phyloP scores from a whole-genome alignment of 805 yeast species.

The Saturnispora sekii region DNA sequence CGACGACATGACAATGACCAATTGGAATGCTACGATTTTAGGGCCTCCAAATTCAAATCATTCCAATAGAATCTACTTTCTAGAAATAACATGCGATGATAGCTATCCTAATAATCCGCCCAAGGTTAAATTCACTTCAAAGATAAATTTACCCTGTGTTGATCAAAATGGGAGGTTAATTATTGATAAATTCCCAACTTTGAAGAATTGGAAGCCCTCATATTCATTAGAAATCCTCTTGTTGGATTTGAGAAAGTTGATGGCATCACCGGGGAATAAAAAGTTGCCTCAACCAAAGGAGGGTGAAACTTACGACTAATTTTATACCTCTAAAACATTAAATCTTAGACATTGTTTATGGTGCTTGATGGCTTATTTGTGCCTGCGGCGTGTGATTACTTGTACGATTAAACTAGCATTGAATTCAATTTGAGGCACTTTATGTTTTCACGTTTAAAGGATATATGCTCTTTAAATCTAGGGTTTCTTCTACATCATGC shows the following conservation, averaged over 20 bases:
- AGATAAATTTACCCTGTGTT: constrained; percentile 90
- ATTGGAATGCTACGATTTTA: constrained; percentile 96
- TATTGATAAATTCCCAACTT: constrained; percentile 47
- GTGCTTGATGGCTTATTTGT: not conserved
- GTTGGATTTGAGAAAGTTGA: constrained; percentile 78
- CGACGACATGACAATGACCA: constrained; percentile 86
- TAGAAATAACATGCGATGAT: constrained; percentile 73
- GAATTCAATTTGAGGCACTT: too few species aligned
- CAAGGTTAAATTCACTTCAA: constrained; percentile 64
- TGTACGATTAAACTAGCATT: too few species aligned
- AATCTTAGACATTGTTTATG: not conserved
- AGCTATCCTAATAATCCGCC: constrained; percentile 90
- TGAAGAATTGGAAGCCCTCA: constrained; percentile 80
- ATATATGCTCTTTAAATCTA: too few species aligned
- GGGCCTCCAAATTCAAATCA: constrained; percentile 86
- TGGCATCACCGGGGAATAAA: constrained; percentile 78
- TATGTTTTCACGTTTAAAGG: too few species aligned
- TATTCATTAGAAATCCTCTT: constrained; percentile 90
- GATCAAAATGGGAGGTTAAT: constrained; percentile 51
- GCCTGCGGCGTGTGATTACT: too few species aligned
- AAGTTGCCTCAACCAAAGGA: constrained; percentile 87
- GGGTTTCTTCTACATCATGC: too few species aligned
- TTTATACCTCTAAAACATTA: not conserved
- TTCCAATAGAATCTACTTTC: constrained; percentile 86
- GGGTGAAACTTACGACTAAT: constrained; percentile 42